Conservation (phyloP, 305 asterid species). For the Plantago lanceolata region DNA sequence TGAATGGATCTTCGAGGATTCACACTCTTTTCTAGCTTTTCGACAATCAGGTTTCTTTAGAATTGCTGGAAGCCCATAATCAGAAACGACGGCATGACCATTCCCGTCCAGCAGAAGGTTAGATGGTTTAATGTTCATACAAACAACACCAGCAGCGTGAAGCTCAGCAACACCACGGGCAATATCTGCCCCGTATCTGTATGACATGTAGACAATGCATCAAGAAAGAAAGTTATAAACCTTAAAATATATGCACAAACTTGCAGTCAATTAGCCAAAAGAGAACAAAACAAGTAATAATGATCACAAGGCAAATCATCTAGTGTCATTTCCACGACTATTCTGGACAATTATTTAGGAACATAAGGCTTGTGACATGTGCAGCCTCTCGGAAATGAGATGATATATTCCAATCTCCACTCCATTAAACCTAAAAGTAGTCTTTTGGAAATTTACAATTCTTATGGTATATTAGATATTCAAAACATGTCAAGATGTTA, state of each 20-base stretch:
- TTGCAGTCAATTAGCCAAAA: neutral
- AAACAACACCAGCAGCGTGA: slow-evolving; percentile 96
- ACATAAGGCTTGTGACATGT: neutral
- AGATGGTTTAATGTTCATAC: slow-evolving; percentile 95
- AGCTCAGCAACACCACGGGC: slow-evolving; percentile 99
- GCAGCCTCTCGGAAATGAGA: neutral
- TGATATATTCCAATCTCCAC: neutral
- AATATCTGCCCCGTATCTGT: slow-evolving; percentile 95
- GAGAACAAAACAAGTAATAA: neutral
- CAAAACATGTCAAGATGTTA: neutral
- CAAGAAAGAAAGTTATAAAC: slow-evolving; percentile 14
- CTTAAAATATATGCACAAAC: neutral
- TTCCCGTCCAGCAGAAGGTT: slow-evolving; percentile 87
- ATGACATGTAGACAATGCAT: slow-evolving; percentile 11
- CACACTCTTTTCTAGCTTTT: slow-evolving; percentile 74
- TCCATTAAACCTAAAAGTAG: neutral
- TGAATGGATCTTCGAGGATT: slow-evolving; percentile 77
- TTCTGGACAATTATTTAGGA: neutral
- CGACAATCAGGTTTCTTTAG: slow-evolving; percentile 79
- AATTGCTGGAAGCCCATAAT: slow-evolving; percentile 93
- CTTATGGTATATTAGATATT: neutral
- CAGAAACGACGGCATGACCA: slow-evolving; percentile 94
- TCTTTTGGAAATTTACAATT: neutral
- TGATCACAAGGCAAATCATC: slow-evolving; percentile 13
- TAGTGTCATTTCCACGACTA: neutral